Conservation (phyloP, 2,329 filamentous ascomycete genomes). For the Pseudodiploospora longispora region DNA sequence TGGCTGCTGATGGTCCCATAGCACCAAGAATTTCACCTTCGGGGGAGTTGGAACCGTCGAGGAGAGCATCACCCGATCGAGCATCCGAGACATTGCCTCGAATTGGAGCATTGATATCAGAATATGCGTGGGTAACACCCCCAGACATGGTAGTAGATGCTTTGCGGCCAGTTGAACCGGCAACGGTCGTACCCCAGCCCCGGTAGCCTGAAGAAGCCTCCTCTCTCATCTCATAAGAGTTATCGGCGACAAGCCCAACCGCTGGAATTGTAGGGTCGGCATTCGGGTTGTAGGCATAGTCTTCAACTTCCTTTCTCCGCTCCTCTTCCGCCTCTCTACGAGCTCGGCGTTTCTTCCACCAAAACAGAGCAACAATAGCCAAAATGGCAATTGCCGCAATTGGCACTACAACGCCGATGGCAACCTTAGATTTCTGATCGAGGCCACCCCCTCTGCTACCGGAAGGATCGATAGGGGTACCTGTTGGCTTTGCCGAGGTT, state of each 20-base stretch:
- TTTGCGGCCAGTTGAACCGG: constrained; percentile 66
- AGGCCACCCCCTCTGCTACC: constrained; percentile 36
- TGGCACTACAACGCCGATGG: constrained; percentile 88
- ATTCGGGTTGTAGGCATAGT: constrained; percentile 98
- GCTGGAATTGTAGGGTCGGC: constrained; percentile 70
- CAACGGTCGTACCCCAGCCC: constrained; percentile 77
- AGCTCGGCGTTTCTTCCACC: constrained; percentile 85
- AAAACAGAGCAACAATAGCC: constrained; percentile 66
- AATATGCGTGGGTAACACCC: constrained; percentile 59
- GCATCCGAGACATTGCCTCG: constrained; percentile 58
- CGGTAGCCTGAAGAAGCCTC: constrained; percentile 74
- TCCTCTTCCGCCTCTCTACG: constrained; percentile 79
- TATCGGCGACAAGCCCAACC: constrained; percentile 38
- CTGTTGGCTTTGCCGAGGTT: constrained; percentile 18
- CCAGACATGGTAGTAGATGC: constrained; percentile 84
- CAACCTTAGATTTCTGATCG: constrained; percentile 62
- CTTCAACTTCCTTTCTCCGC: constrained; percentile 90
- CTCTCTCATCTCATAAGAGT: constrained; percentile 68
- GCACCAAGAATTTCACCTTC: constrained; percentile 79
- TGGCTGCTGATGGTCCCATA: constrained; percentile 63
- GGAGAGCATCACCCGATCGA: constrained; percentile 58
- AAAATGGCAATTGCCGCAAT: constrained; percentile 81
- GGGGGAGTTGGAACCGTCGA: constrained; percentile 44
- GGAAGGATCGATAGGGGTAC: constrained; percentile 8
- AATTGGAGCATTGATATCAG: constrained; percentile 65